phyloP scores from a whole-genome alignment of 148 eudicot genomes.

The Camellia sinensis region DNA sequence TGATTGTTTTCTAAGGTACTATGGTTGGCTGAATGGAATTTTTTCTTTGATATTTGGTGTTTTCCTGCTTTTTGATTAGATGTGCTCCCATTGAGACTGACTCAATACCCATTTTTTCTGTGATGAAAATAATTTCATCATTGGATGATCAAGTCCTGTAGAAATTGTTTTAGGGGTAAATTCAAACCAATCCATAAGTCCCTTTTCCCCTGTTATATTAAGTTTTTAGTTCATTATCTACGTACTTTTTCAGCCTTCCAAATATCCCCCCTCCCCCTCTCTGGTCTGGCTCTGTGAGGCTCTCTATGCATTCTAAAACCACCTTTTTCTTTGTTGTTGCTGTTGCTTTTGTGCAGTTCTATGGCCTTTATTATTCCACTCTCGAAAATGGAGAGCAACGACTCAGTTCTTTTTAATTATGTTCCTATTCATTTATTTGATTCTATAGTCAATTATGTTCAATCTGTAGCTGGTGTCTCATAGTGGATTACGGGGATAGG shows the following conservation, averaged over 20 bases:
- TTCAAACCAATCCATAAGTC: neutral
- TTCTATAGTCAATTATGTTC: neutral
- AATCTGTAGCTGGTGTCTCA: neutral
- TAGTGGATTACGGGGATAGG: neutral
- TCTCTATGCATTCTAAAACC: neutral
- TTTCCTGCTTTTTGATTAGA: too few relatives aligned
- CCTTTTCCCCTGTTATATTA: neutral
- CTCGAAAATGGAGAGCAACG: neutral
- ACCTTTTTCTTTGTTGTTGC: neutral
- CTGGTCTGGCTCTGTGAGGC: neutral
- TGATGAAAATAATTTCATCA: too few relatives aligned
- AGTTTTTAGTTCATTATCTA: too few relatives aligned
- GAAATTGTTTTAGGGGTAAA: neutral
- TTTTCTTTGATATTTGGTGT: too few relatives aligned
- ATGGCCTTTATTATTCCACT: neutral
- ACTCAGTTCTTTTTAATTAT: neutral
- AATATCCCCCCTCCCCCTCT: neutral
- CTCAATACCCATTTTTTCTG: too few relatives aligned
- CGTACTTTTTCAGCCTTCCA: neutral
- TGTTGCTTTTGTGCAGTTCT: neutral
- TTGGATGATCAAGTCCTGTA: neutral
- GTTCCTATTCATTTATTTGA: neutral
- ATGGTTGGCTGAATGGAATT: too few relatives aligned
- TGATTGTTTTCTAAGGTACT: too few relatives aligned
- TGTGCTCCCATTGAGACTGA: too few relatives aligned